These are phyloP conservation scores for Evernia prunastri DNA, from an alignment of 495 filamentous ascomycete genomes.

Conservation along the genomic window DNA sequence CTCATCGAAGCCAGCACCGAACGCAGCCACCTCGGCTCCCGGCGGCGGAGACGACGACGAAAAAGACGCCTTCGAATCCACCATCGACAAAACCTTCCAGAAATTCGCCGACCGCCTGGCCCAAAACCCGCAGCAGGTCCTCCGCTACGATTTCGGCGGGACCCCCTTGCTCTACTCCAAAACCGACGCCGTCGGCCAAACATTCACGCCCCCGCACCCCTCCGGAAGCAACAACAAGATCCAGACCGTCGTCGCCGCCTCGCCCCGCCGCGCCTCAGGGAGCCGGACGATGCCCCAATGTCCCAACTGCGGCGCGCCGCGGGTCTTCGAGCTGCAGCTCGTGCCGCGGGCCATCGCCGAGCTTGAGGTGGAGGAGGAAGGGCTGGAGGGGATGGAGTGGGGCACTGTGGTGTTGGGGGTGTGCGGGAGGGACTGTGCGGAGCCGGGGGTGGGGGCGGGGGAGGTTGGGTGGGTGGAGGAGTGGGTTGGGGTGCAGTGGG, in stretches of 20 bases:
- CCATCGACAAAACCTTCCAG: slow-evolving; percentile 83
- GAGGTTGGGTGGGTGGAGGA: slow-evolving; percentile 75
- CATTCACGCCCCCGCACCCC: slow-evolving; percentile 38
- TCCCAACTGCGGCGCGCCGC: slow-evolving; percentile 60
- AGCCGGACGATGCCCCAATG: slow-evolving; percentile 66
- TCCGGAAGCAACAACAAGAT: slow-evolving; percentile 20
- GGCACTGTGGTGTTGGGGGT: slow-evolving; percentile 90
- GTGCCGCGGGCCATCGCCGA: slow-evolving; percentile 84
- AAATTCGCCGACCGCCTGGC: slow-evolving; percentile 76
- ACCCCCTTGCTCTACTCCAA: slow-evolving; percentile 74
- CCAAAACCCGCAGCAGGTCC: slow-evolving; percentile 89
- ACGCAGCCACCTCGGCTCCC: slow-evolving; percentile 41
- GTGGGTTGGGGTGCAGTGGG: slow-evolving; percentile 97
- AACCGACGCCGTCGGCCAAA: slow-evolving; percentile 63
- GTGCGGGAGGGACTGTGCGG: slow-evolving; percentile 63
- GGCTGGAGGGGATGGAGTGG: slow-evolving; percentile 96
- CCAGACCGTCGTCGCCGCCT: slow-evolving; percentile 16
- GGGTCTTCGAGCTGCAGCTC: slow-evolving; percentile 89
- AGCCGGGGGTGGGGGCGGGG: slow-evolving; percentile 38
- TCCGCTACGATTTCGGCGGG: slow-evolving; percentile 86
- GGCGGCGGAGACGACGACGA: slow-evolving; percentile 61
- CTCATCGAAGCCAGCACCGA: slow-evolving; percentile 41
- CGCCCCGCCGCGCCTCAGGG: no score
- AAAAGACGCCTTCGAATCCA: slow-evolving; percentile 76
- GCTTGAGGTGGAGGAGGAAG: slow-evolving; percentile 72